Conservation (phyloP, 78 protist species). For the Speleostelium caveatum region DNA sequence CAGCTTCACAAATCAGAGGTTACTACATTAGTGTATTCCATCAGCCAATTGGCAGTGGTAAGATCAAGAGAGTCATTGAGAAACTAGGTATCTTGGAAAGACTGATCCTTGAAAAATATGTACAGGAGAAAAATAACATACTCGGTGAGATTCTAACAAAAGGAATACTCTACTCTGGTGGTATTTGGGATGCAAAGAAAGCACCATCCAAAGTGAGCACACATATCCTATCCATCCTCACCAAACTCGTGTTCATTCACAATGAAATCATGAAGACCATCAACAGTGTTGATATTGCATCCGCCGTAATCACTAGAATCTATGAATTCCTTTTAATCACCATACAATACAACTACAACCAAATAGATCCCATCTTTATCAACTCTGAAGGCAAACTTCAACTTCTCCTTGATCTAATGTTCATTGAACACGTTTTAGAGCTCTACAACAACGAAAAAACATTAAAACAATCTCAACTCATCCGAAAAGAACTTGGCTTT, state of each 20-base stretch:
- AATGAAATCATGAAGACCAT: slow-evolving; percentile 66
- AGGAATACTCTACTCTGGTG: slow-evolving; percentile 48
- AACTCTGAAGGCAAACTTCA: slow-evolving; percentile 27
- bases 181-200: neutral
- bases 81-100: slow-evolving; percentile 66
- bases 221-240: slow-evolving; percentile 7
- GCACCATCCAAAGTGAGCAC: slow-evolving; percentile 27
- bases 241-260: slow-evolving; percentile 65
- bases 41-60: slow-evolving; percentile 13
- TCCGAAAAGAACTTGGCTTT: slow-evolving; percentile 3
- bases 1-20: slow-evolving; percentile 48
- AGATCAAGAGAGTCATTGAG: slow-evolving; percentile 57
- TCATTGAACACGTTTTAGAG: slow-evolving; percentile 27
- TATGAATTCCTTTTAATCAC: slow-evolving; percentile 30
- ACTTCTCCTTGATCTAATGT: slow-evolving; percentile 31
- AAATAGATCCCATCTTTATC: slow-evolving; percentile 18
- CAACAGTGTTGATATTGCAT: slow-evolving; percentile 27
- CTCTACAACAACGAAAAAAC: slow-evolving; percentile 18
- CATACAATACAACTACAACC: neutral
- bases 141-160: slow-evolving; percentile 22
- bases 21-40: slow-evolving; percentile 56
- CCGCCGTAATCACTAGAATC: slow-evolving; percentile 23
- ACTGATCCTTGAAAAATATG: slow-evolving; percentile 45
- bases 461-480: slow-evolving; percentile 1
- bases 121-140: slow-evolving; percentile 33